A percentile compares a stretch with the other conserved stretches of the same genome.
phyloP scores from a whole-genome alignment of 2,329 filamentous ascomycete genomes.

The Fusarium napiforme region DNA sequence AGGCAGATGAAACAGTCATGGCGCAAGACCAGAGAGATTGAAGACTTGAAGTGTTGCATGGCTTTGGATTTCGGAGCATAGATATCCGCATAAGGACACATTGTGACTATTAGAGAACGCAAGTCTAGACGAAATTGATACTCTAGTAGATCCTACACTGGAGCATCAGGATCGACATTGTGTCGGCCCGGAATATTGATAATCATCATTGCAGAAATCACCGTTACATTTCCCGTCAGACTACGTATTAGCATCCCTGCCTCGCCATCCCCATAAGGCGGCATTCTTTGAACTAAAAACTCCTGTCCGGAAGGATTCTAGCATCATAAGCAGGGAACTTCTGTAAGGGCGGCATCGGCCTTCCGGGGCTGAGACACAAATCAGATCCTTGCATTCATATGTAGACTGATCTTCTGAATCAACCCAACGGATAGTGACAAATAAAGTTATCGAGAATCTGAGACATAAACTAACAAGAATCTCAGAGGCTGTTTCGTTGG shows the following conservation, averaged over 20 bases:
- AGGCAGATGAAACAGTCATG: neutral
- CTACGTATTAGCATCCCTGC: neutral
- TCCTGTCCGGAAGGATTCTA: neutral
- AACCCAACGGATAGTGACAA: neutral
- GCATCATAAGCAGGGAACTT: neutral
- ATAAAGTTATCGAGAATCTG: neutral
- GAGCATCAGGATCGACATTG: neutral
- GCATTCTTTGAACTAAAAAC: neutral
- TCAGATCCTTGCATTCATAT: neutral
- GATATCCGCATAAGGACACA: neutral
- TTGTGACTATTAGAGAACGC: neutral
- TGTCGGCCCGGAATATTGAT: neutral
- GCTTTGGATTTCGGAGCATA: neutral
- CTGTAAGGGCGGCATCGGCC: neutral
- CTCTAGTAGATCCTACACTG: neutral
- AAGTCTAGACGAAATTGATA: neutral
- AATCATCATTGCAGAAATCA: neutral
- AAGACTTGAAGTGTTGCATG: neutral
- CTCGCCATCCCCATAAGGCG: neutral
- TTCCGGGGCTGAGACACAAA: conserved; percentile 5
- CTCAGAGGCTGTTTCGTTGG: neutral
- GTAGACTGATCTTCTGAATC: neutral
- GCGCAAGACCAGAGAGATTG: neutral
- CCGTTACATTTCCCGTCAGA: neutral
- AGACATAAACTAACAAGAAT: neutral